Conservation (phyloP, 108 stramenopile species). For the Discostella stelligeroides region DNA sequence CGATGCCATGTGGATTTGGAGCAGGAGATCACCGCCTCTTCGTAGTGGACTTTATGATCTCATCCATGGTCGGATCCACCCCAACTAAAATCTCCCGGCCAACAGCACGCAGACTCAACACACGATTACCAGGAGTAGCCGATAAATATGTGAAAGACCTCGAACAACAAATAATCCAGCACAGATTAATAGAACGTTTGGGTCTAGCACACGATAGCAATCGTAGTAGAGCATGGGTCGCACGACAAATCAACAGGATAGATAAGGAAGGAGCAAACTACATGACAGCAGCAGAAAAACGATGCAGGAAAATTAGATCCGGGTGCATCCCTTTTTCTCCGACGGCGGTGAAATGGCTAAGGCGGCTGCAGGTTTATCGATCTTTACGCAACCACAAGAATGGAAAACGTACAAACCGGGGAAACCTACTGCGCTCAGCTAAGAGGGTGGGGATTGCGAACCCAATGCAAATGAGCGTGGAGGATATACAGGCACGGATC, state of each 20-base stretch:
- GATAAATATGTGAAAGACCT: too few relatives aligned
- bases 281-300: slow-evolving; percentile 6
- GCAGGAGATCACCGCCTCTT: slow-evolving; percentile 13
- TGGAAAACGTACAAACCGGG: slow-evolving; percentile 16
- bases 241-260: not conserved
- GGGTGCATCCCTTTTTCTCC: slow-evolving; percentile 10
- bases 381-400: not conserved
- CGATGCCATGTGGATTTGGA: slow-evolving; percentile 5
- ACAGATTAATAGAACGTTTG: too few relatives aligned
- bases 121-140: too few relatives aligned
- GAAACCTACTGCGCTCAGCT: slow-evolving; percentile 15
- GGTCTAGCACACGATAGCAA: too few relatives aligned
- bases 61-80: not conserved
- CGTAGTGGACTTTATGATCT: not conserved
- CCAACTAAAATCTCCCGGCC: slow-evolving; percentile 2
- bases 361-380: not conserved
- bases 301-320: slow-evolving; percentile 12
- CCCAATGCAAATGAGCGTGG: not conserved
- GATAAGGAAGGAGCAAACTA: not conserved
- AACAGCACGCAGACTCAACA: not conserved
- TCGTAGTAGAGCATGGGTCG: too few relatives aligned
- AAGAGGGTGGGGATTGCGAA: slow-evolving; percentile 2
- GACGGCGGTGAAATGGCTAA: slow-evolving; percentile 3
- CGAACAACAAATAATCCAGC: too few relatives aligned
- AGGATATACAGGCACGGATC: not conserved